Percentiles rank a stretch among this genome's conserved stretches.
phyloP scores from a whole-genome alignment of 2,329 filamentous ascomycete genomes.

The Calonectria naviculata region DNA sequence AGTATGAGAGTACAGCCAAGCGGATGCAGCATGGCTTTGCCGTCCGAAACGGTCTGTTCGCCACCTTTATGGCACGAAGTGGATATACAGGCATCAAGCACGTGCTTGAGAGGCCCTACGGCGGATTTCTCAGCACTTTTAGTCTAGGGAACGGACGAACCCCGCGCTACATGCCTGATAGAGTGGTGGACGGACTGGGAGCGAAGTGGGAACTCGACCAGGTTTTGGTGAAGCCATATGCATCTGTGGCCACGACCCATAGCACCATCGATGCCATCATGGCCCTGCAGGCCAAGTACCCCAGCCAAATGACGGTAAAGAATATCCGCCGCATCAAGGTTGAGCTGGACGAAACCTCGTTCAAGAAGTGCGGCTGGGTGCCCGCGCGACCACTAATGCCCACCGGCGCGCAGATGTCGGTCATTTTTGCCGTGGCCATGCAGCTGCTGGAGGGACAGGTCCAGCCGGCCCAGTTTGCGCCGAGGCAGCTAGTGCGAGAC shows the following conservation, averaged over 20 bases:
- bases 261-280: slow-evolving; percentile 2
- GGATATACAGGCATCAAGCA: not conserved
- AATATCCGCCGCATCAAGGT: not conserved
- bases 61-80: not conserved
- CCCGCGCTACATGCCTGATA: not conserved
- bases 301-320: not conserved
- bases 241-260: slow-evolving; percentile 2
- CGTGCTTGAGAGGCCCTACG: not conserved
- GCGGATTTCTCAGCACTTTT: not conserved
- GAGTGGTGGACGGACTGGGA: not conserved
- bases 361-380: not conserved
- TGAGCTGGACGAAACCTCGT: not conserved
- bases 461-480: slow-evolving; percentile 6
- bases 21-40: not conserved
- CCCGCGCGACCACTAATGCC: not conserved
- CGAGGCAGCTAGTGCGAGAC: not conserved
- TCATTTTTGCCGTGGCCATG: not conserved
- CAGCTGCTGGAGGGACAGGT: slow-evolving; percentile 4
- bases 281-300: not conserved
- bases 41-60: not conserved
- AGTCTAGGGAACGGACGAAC: not conserved
- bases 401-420: not conserved
- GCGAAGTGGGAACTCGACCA: slow-evolving; percentile 2
- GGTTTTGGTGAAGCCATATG: slow-evolving; percentile 3
- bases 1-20: not conserved